Evolutionary conservation across 2,329 filamentous ascomycete genomes (phyloP), one percentile per base, ranked within the genome.

Genomic region (Grosmannia penicillata): DNA sequence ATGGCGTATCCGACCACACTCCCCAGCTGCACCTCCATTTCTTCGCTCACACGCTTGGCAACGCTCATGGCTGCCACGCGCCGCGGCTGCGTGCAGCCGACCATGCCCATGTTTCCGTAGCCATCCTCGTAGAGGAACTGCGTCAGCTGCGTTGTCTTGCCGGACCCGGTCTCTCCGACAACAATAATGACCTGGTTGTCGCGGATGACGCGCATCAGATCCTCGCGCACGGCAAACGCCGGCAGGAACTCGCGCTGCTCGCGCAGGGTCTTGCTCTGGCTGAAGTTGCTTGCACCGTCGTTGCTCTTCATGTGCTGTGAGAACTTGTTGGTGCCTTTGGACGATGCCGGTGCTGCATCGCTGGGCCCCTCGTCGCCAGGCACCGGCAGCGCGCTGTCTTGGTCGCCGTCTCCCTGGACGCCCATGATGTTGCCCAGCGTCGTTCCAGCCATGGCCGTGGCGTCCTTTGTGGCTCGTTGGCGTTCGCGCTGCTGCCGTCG

Each of bases 41-140:
- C 91, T 60, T 98, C 91, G 41, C 84, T 85, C 28, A 98, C 91
- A 65, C 91, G 86, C 58, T 96, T 96, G 2, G 91, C 91, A 22
- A 98, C 91, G 61, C 87, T 95, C 91, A 98, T 98, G 18, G 91
- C 91, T 19, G 91, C 91, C 25, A 98, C 93, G 67, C 91, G 82
- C 51, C 91, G 76, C 37, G 91, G 91, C 49, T 98, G 91, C 2
- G 91, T 98, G 54, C 91, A 98, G 5, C 86, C 89, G 49, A 98
- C 96, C 70, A 95, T 78, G 35, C 91, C 91, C 24, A 70, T 62
- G 39, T 80, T 81, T 13, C 79, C 84, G 55, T 95, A 98, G 1
- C 93, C 93, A 51, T 96, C 91, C 57, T 98, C 91, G 53, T 93
- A 77, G 9, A 98, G 66, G 49, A 96, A 98, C 53, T 98, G 93